Percentiles rank a stretch among this genome's conserved stretches.
Evolutionary conservation across 2,329 filamentous ascomycete species (phyloP).

Genomic region (Stagonosporopsis rhizophila): DNA sequence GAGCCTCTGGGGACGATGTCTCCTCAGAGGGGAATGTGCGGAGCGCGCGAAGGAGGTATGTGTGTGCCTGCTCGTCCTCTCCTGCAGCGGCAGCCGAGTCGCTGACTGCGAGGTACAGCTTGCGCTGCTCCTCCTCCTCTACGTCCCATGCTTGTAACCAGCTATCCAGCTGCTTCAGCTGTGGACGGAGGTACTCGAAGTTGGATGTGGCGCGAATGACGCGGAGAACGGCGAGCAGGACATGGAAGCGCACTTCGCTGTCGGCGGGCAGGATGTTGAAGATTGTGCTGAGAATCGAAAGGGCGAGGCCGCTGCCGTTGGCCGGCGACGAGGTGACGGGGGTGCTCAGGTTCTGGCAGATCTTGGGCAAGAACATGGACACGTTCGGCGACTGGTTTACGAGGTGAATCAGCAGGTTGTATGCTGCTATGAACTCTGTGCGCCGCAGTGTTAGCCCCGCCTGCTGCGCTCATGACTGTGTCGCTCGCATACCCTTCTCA

Average conservation of each 20-base stretch:
- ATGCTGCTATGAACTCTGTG: constrained; percentile 87
- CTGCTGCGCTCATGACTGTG: constrained; percentile 16
- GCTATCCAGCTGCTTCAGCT: constrained; percentile 79
- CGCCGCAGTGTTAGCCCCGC: constrained; percentile 35
- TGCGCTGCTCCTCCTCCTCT: constrained; percentile 81
- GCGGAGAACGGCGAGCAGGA: constrained; percentile 86
- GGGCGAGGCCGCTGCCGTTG: constrained; percentile 83
- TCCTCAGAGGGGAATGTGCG: constrained; percentile 73
- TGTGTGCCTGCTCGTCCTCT: constrained; percentile 76
- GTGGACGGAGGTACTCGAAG: constrained; percentile 83
- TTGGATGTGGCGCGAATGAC: constrained; percentile 73
- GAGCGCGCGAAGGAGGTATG: constrained; percentile 78
- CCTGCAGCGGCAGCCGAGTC: constrained; percentile 80
- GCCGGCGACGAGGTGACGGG: constrained; percentile 85
- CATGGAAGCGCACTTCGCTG: constrained; percentile 84
- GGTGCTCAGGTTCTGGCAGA: constrained; percentile 85
- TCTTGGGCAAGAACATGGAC: constrained; percentile 82
- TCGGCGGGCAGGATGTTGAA: constrained; percentile 85
- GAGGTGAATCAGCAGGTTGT: constrained; percentile 96
- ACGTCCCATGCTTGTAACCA: constrained; percentile 88
- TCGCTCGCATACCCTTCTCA: constrained; percentile 71
- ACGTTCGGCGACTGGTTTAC: constrained; percentile 84
- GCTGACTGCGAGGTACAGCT: constrained; percentile 81
- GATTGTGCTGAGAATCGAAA: constrained; percentile 90
- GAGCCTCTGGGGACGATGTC: constrained; percentile 61